phyloP scores from a whole-genome alignment of 208 protist genomes.

The Leishmania martiniquensis region DNA sequence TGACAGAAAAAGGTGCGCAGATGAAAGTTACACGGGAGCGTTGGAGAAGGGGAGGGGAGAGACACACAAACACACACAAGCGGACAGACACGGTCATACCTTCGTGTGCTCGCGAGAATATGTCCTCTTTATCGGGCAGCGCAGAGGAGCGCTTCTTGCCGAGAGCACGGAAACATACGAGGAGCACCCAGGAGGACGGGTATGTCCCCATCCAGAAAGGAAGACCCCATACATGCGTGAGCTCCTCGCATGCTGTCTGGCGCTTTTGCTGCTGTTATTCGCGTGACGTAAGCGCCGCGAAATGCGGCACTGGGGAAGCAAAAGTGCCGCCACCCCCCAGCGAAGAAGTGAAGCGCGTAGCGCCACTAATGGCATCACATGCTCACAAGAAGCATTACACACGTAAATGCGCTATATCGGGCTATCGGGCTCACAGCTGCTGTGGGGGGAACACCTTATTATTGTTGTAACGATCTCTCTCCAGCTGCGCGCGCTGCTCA shows the following conservation, averaged over 20 bases:
- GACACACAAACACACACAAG: background rate
- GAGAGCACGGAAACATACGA: background rate
- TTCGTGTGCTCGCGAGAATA: background rate
- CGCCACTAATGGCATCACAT: background rate
- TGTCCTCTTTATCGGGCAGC: background rate
- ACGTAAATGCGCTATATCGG: background rate
- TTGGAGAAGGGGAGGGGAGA: background rate
- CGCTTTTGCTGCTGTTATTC: background rate
- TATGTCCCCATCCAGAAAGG: background rate
- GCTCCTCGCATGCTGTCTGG: background rate
- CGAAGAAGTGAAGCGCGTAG: background rate
- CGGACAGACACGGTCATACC: background rate
- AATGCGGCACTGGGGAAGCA: background rate
- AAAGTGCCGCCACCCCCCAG: background rate
- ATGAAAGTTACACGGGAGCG: background rate
- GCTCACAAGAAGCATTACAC: too few relatives aligned
- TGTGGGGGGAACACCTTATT: conserved; percentile 81
- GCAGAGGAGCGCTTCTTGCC: background rate
- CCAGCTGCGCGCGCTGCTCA: conserved; percentile 74
- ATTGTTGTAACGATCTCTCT: conserved; percentile 77
- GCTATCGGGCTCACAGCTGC: conserved; percentile 17
- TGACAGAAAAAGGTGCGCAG: background rate
- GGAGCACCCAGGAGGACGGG: background rate
- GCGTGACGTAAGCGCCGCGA: background rate
- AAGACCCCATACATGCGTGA: background rate